Evolutionary conservation across 75 land plant species (phyloP).

Genomic region (Cupressus sempervirens): DNA sequence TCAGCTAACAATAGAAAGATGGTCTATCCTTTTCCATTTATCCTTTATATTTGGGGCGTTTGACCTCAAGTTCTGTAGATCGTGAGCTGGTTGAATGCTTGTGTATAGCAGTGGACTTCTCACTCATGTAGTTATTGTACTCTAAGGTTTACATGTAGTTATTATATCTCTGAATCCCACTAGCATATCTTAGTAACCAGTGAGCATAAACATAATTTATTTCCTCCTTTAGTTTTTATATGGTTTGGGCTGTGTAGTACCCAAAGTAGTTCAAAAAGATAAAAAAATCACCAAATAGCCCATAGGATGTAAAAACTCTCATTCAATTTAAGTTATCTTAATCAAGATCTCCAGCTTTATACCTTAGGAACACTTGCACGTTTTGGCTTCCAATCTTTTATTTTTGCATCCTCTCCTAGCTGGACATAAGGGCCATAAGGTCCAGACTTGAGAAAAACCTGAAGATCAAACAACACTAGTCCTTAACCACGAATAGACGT

Average conservation of each 20-base stretch:
- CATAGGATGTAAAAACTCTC: not conserved
- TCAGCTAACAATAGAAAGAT: not conserved
- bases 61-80: not conserved
- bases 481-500: not conserved
- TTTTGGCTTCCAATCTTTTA: constrained; percentile 41
- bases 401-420: constrained; percentile 55
- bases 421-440: constrained; percentile 71
- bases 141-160: not conserved
- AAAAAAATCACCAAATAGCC: not conserved
- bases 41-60: not conserved
- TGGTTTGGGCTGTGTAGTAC: not conserved
- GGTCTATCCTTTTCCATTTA: not conserved
- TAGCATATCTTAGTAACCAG: not conserved
- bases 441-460: constrained; percentile 61
- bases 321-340: not conserved
- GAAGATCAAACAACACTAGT: not conserved
- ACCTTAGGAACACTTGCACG: constrained; percentile 48
- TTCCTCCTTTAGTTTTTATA: not conserved
- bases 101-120: too few species aligned
- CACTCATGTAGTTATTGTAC: too few species aligned
- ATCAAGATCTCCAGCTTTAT: not conserved
- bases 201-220: not conserved
- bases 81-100: not conserved
- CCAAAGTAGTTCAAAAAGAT: not conserved
- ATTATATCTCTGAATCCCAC: not conserved